Base-by-base conservation (phyloP, 768 basidiomycete genomes). In the Filobasidium wieringae region DNA sequence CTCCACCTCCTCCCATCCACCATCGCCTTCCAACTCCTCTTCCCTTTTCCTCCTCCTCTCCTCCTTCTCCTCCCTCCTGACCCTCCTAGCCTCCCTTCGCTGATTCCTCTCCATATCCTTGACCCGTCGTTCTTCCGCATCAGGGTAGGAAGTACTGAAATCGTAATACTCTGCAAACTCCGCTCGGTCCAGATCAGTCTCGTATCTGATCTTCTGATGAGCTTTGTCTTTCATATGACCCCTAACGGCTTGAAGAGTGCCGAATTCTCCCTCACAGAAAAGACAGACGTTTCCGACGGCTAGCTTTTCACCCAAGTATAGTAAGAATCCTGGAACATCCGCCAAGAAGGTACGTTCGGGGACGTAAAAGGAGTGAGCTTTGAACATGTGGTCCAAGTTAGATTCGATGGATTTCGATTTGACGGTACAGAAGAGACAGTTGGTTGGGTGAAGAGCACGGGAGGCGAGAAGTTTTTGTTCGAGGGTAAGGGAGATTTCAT, bases 201-300 rank as follows among this genome's bases (percentile, higher is more conserved):
- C 88, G 73, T 93, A 97, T 0, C 88, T 86, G 63, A 99, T 82
- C 76, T 95, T 96, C 80, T 92, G 96, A 68, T 99, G 95, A 5
- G 61, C 65, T 55, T 97, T 97, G 78, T 92, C 92, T 37, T 82
- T 61, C 95, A 99, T 99, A 71, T 99, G 95, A 68, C 87, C 88
- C 64, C 91, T 79, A 4, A 88, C 91, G 0, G 92, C 93, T 3
- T 89, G 85, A 53, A 92, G 68, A 15, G 82, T 84, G 57, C 83
- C 81, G 74, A 90, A 90, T 66, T 89, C 90, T 66, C 86, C 87
- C 0, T 70, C 70, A 75, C 95, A 99, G 74, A 79, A 89, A 27
- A 97, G 80, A 77, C 95, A 99, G 7, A 89, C 78, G 75, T 95
- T 92, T 14, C 84, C 87, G n/a, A 93, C 82, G 0, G 87, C 85